These are phyloP conservation scores for Salix udensis DNA, from an alignment of 345 rosid genomes.

Conservation along the genomic window DNA sequence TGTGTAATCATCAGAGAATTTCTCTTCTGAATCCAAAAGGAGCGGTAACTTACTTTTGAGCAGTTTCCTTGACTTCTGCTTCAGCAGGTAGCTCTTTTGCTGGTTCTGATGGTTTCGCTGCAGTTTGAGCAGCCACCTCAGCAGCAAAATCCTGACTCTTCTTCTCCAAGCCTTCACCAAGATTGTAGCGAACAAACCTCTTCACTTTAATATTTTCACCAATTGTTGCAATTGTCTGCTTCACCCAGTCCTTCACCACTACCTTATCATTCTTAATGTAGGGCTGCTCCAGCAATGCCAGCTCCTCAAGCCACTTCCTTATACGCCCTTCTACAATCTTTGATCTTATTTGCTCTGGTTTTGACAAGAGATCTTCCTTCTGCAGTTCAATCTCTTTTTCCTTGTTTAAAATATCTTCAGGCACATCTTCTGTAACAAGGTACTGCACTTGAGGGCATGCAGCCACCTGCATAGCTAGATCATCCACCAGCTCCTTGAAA, in stretches of 20 bases:
- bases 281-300: slow-evolving; percentile 90
- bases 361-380: slow-evolving; percentile 85
- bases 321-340: slow-evolving; percentile 92
- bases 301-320: slow-evolving; percentile 78
- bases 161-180: slow-evolving; percentile 90
- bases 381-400: slow-evolving; percentile 92
- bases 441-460: slow-evolving; percentile 89
- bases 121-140: slow-evolving; percentile 92
- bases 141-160: slow-evolving; percentile 94
- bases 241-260: slow-evolving; percentile 77
- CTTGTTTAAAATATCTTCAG: slow-evolving; percentile 72
- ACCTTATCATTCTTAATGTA: slow-evolving; percentile 89
- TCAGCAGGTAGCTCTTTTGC: slow-evolving; percentile 50
- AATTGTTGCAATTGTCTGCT: slow-evolving; percentile 86
- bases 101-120: slow-evolving; percentile 48
- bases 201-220: slow-evolving; percentile 92
- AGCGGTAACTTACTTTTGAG: slow-evolving; percentile 48
- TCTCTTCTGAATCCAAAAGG: neutral
- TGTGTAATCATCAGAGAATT: neutral
- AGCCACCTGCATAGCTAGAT: slow-evolving; percentile 95
- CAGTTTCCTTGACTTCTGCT: slow-evolving; percentile 50
- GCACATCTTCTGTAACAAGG: slow-evolving; percentile 77
- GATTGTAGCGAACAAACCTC: slow-evolving; percentile 79
- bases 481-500: slow-evolving; percentile 88
- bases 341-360: slow-evolving; percentile 85